These are phyloP conservation scores for Raffaelea arxii DNA, from an alignment of 2,329 filamentous ascomycete species.

Conservation along the genomic window DNA sequence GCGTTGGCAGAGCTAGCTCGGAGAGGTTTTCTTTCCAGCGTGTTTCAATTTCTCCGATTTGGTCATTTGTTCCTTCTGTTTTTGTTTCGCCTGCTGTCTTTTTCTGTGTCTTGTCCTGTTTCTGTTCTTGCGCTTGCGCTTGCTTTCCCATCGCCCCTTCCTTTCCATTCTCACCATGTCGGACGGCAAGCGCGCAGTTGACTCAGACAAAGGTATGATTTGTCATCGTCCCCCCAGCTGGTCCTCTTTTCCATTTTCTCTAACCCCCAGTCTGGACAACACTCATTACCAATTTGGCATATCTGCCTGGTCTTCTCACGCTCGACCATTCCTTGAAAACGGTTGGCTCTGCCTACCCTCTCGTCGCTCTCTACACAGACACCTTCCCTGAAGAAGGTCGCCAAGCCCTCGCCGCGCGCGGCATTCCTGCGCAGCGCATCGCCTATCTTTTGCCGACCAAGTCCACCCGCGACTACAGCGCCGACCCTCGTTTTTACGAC, in stretches of 20 bases:
- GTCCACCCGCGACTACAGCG: conserved; percentile 54
- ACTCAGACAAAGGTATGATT: conserved; percentile 20
- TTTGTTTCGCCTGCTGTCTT: background rate
- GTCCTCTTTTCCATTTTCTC: background rate
- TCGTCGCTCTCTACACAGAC: conserved; percentile 76
- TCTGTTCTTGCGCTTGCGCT: background rate
- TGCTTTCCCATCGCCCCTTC: background rate
- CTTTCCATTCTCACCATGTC: conserved; percentile 15
- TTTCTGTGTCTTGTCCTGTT: background rate
- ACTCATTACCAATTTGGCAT: conserved; percentile 74
- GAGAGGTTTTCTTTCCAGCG: too few species aligned
- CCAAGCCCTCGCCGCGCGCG: conserved; percentile 56
- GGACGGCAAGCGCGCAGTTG: conserved; percentile 21
- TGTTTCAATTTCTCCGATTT: too few species aligned
- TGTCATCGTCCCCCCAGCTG: background rate
- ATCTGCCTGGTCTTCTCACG: conserved; percentile 73
- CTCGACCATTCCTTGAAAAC: conserved; percentile 68
- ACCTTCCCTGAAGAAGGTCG: conserved; percentile 60
- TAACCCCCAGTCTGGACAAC: conserved; percentile 61
- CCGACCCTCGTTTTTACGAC: conserved; percentile 79
- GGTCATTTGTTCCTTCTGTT: background rate
- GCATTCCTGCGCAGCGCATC: conserved; percentile 61
- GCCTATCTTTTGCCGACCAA: conserved; percentile 61
- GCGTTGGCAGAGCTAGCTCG: too few species aligned
- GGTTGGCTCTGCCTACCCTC: conserved; percentile 58